Percentiles rank a stretch among this genome's conserved stretches.
Evolutionary conservation across 1,139 yeast species (phyloP).

Genomic region (Yamadazyma kanchanaburiensis): DNA sequence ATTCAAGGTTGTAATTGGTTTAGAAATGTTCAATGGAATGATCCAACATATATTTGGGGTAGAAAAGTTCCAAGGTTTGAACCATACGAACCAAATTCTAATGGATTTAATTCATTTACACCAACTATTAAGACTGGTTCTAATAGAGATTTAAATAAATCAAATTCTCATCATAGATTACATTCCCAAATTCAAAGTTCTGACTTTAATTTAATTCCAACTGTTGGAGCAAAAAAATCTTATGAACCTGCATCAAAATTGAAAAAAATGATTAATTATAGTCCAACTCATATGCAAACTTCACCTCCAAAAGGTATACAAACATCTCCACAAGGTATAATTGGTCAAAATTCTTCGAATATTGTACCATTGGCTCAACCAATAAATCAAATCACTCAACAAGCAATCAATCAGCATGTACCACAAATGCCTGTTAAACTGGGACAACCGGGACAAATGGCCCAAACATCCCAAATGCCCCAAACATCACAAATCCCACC

Average conservation of each 20-base stretch:
- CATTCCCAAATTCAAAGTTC: conserved; percentile 39
- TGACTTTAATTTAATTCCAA: conserved; percentile 34
- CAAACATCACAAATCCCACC: background rate
- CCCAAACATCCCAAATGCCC: no score
- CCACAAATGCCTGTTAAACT: no score
- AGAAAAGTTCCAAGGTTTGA: conserved; percentile 48
- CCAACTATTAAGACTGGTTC: conserved; percentile 38
- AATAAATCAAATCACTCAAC: conserved; percentile 5
- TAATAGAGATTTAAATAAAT: conserved; percentile 37
- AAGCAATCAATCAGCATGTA: conserved; percentile 4
- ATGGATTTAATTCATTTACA: conserved; percentile 22
- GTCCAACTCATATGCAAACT: conserved; percentile 6
- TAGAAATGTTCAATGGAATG: conserved; percentile 40
- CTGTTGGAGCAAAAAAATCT: conserved; percentile 23
- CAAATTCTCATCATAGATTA: conserved; percentile 38
- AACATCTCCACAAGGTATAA: conserved; percentile 8
- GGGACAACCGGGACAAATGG: no score
- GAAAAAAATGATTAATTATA: conserved; percentile 17
- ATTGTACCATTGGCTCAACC: conserved; percentile 1
- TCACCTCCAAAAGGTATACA: conserved; percentile 1
- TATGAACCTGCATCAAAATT: conserved; percentile 35
- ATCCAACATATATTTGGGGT: conserved; percentile 39
- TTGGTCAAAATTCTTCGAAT: background rate
- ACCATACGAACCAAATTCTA: conserved; percentile 49
- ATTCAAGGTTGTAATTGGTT: conserved; percentile 40